Conservation (phyloP, 179 eudicot genomes). For the Patellifolia procumbens region DNA sequence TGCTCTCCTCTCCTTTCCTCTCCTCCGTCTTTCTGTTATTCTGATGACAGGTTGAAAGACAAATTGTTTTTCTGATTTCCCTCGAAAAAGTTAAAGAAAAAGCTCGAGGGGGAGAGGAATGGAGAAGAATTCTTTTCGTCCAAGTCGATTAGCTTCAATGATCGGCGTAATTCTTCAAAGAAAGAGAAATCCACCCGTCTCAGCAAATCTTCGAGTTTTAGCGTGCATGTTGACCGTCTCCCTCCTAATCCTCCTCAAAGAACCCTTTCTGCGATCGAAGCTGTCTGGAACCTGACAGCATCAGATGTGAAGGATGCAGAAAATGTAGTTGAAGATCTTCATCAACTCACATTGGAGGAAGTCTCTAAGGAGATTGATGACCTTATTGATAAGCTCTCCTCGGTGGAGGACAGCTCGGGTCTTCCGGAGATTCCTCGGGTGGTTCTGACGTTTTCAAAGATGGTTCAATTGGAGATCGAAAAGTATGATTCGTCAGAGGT, state of each 20-base stretch:
- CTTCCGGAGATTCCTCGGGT: conserved; percentile 36
- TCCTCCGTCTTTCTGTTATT: too few species aligned
- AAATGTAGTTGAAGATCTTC: conserved; percentile 11
- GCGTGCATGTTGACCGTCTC: conserved; percentile 4
- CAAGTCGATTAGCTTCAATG: conserved; percentile 36
- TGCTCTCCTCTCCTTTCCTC: conserved; percentile 7
- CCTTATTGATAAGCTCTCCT: conserved; percentile 28
- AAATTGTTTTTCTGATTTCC: background rate
- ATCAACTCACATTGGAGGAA: conserved; percentile 20
- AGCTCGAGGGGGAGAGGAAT: conserved; percentile 16
- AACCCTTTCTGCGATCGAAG: conserved; percentile 23
- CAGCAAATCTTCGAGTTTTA: conserved; percentile 35
- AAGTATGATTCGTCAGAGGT: conserved; percentile 38
- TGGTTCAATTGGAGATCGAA: conserved; percentile 38
- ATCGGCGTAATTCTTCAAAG: conserved; percentile 5
- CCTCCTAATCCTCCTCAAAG: conserved; percentile 26
- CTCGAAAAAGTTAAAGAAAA: background rate
- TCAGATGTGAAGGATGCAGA: conserved; percentile 1
- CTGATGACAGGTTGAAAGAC: conserved; percentile 12
- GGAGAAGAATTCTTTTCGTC: conserved; percentile 27
- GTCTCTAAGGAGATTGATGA: conserved; percentile 34
- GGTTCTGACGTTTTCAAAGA: conserved; percentile 39
- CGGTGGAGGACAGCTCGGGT: conserved; percentile 18
- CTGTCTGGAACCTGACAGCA: background rate
- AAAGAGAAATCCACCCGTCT: conserved; percentile 15